Base-by-base conservation (phyloP, 2,329 filamentous ascomycete genomes). In the Apiospora malaysiana region DNA sequence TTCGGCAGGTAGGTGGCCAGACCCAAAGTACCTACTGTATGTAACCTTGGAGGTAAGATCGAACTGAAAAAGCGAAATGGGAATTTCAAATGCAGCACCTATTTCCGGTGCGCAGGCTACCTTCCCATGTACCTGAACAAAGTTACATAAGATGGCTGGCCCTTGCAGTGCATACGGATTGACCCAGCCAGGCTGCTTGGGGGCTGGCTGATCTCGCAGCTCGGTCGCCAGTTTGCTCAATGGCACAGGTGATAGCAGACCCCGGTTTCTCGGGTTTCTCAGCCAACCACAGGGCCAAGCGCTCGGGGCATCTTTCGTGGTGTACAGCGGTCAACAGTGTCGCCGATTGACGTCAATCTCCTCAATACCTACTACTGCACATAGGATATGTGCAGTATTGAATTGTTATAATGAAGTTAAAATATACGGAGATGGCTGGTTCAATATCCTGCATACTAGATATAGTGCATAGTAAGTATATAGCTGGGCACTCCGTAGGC, bases 211-310 rank as follows among this genome's bases (percentile, higher is more conserved):
- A 37, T 59, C 27, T 21, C 14, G 4, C 12, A 18, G 32, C 32
- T 51, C 25, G 27, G 10, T 37, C 21, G 51, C 42, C 42, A 59
- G 14, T 25, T 2, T 21, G 16, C 18, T n/a, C 27, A 56, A 16
- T 56, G 51, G n/a, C 27, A 27, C 16, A 32, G 49, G 5, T 56
- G 49, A 23, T 16, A 27, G 7, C 14, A 16, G 23, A 32, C 23
- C 49, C 23, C 25, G 16, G 6, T 25, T 32, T 27, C 32, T 10
- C 32, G n/a, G 27, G 56, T 63, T 40, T 63, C 56, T 63, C 56
- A 63, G 56, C 27, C 56, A 63, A 63, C 56, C 27, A 59, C 51
- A n/a, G 56, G 21, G 27, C 56, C 56, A 63, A 63, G 56, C 56
- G 32, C 27, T 23, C 40, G 56, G 56, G 9, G 42, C 42, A 45